phyloP scores from a whole-genome alignment of 73 alveolate genomes.

The Tetrahymena elliotti region DNA sequence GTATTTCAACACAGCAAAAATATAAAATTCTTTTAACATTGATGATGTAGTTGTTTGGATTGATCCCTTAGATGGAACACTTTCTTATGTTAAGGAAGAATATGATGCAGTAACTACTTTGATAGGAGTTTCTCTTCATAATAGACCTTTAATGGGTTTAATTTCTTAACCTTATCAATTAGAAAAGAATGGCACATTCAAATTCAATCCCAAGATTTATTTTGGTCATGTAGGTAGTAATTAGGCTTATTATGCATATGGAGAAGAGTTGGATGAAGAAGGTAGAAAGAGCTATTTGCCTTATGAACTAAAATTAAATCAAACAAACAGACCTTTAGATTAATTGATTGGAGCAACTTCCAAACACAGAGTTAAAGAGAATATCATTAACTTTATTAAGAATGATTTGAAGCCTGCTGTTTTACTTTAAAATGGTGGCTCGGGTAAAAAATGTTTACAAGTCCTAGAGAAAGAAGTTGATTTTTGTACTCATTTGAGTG shows the following conservation, averaged over 20 bases:
- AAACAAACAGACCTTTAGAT: not conserved
- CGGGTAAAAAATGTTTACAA: slow-evolving; percentile 48
- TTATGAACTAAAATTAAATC: not conserved
- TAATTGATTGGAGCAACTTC: not conserved
- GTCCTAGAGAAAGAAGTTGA: slow-evolving; percentile 43
- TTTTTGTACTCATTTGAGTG: slow-evolving; percentile 38
- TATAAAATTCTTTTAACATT: slow-evolving; percentile 15
- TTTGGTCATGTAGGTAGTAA: slow-evolving; percentile 18
- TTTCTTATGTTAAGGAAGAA: slow-evolving; percentile 68
- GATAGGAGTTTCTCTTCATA: slow-evolving; percentile 51
- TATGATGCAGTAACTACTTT: slow-evolving; percentile 66
- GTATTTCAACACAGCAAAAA: not conserved
- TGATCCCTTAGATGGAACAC: slow-evolving; percentile 90
- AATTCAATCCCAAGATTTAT: slow-evolving; percentile 20
- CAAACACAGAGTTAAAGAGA: slow-evolving; percentile 3
- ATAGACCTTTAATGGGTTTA: slow-evolving; percentile 33
- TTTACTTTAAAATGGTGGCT: slow-evolving; percentile 39
- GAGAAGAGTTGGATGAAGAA: not conserved
- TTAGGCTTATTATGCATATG: not conserved
- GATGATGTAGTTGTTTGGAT: slow-evolving; percentile 71
- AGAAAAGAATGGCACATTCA: not conserved
- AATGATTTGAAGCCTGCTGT: slow-evolving; percentile 7
- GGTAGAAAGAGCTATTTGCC: slow-evolving; percentile 5
- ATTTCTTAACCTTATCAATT: slow-evolving; percentile 11
- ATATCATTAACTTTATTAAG: not conserved